These are phyloP conservation scores for Fomitopsis schrenkii DNA, from an alignment of 1,284 basidiomycete species.

Conservation along the genomic window DNA sequence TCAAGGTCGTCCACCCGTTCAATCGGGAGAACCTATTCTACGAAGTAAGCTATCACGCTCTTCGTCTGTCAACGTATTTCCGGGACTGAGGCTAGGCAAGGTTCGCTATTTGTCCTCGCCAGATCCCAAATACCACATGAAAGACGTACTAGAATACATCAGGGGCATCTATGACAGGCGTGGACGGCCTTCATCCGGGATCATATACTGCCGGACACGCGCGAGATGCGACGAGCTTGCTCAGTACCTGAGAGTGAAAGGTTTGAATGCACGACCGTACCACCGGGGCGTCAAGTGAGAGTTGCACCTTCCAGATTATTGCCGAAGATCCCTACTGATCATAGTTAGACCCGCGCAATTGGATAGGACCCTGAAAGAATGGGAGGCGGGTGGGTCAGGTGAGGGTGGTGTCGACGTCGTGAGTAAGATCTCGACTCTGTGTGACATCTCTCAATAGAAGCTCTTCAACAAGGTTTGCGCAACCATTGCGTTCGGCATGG, in stretches of 20 bases:
- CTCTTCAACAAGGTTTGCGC: conserved; percentile 41
- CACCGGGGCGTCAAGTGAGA: conserved; percentile 61
- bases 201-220: conserved; percentile 75
- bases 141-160: conserved; percentile 68
- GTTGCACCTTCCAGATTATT: background rate
- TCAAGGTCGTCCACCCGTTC: conserved; percentile 70
- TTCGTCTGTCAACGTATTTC: background rate
- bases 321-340: background rate
- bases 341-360: conserved; percentile 41
- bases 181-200: conserved; percentile 63
- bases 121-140: conserved; percentile 48
- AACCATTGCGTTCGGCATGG: conserved; percentile 84
- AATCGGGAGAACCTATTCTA: conserved; percentile 82
- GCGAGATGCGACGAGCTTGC: conserved; percentile 69
- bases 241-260: conserved; percentile 54
- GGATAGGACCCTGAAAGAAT: conserved; percentile 58
- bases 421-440: conserved; percentile 17
- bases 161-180: conserved; percentile 52
- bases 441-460: background rate
- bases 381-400: conserved; percentile 52
- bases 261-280: conserved; percentile 71
- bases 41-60: conserved; percentile 42
- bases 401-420: conserved; percentile 58
- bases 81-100: conserved; percentile 27
- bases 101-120: conserved; percentile 57